A percentile compares a stretch with the other conserved stretches of the same genome.
Conservation (phyloP, 148 eudicot genomes). For the Rhododendron mucronatum region DNA sequence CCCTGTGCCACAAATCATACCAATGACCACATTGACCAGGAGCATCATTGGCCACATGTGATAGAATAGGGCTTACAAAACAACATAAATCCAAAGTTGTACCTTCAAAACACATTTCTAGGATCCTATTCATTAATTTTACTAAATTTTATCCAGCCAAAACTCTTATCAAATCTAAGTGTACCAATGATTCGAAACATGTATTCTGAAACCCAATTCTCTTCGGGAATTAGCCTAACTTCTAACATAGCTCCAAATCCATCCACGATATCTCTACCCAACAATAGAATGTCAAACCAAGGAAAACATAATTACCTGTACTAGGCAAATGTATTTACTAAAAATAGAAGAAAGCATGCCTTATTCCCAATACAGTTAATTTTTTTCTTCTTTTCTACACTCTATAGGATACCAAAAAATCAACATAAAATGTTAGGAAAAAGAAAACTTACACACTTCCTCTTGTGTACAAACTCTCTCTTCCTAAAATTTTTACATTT, state of each 20-base stretch:
- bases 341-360: too few relatives aligned
- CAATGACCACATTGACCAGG: neutral
- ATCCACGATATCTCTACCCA: neutral
- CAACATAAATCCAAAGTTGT: neutral
- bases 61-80: neutral
- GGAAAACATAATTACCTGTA: neutral
- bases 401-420: too few relatives aligned
- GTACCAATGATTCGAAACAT: neutral
- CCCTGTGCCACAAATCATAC: neutral
- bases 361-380: too few relatives aligned
- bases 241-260: neutral
- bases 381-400: too few relatives aligned
- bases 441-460: too few relatives aligned
- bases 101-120: neutral
- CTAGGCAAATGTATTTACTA: too few relatives aligned
- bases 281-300: neutral
- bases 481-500: too few relatives aligned
- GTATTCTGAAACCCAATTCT: neutral
- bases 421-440: too few relatives aligned
- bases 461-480: too few relatives aligned
- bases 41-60: neutral
- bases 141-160: neutral
- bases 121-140: neutral
- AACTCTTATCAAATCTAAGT: neutral
- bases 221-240: neutral